Evolutionary conservation across 2,329 filamentous ascomycete genomes (phyloP), one percentile per base, ranked within the genome.

Genomic region (Fusarium caatingaense): DNA sequence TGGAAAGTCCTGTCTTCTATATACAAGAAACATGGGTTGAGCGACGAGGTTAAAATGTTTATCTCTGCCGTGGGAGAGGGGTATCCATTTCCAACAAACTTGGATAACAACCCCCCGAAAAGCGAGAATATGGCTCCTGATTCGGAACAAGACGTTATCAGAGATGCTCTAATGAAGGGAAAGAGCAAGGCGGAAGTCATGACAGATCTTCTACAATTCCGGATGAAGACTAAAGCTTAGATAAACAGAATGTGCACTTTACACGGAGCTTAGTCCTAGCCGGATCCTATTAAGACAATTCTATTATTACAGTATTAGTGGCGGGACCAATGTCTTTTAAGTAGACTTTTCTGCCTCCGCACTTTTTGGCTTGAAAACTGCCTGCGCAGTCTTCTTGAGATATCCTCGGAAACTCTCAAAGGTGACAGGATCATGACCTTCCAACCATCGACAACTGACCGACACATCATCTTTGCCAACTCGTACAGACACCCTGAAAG

Each of bases 351-450:
- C 37, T 15, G 27, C 30, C 6, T 46, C 28, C 21, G 46, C 23
- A 11, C 23, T 28, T 27, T 47, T 8, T 28, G 20, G 16, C 45
- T 27, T 57, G 15, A 68, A 27, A 41, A 66, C 27, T 8, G 56
- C 55, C 44, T 68, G 66, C 2, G 66, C 74, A 7, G 75, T 83
- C 11, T 76, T 66, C 78, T 89, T 92, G 46, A 97, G 69, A 83
- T 94, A 93, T 0, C 93, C 94, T 64, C 90, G 91, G 68, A 99
- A 93, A 77, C 94, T 98, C 80, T 97, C 92, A 79, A 95, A 97
- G 0, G 96, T 76, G 1, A 90, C 85, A 20, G 87, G 83, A 70
- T 97, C 92, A 8, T 85, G 83, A 0, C 96, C 95, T 73, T 93
- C 89, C 1, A 93, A 76, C 94, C 79, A 82, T 32, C 92, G 84